Evolutionary conservation across 495 filamentous ascomycete species (phyloP).

Genomic region (Daldinia loculata): DNA sequence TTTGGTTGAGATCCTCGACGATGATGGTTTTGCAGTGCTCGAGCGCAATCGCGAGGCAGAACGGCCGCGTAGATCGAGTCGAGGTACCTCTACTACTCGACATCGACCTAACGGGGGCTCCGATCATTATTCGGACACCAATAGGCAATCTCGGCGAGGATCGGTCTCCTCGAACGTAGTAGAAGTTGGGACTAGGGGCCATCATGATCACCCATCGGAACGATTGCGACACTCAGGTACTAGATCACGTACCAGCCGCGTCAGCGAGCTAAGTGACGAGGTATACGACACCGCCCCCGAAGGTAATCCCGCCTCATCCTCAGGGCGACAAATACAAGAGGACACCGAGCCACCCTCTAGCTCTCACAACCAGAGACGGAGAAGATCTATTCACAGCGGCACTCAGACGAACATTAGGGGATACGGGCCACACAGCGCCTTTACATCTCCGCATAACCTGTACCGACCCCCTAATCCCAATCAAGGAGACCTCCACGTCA

Average conservation of each 20-base stretch:
- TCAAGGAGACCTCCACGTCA: background rate
- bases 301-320: background rate
- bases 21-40: conserved; percentile 3
- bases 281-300: background rate
- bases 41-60: background rate
- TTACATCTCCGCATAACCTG: background rate
- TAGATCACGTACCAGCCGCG: background rate
- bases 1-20: conserved; percentile 21
- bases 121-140: background rate
- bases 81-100: background rate
- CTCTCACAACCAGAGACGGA: background rate
- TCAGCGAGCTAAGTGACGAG: background rate
- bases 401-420: background rate
- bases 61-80: background rate
- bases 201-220: background rate
- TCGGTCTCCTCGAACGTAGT: background rate
- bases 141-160: background rate
- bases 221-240: background rate
- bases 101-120: background rate
- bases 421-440: background rate
- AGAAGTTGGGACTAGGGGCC: background rate
- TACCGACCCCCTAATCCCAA: background rate
- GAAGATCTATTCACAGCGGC: background rate
- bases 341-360: background rate
- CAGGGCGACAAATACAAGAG: background rate